A percentile compares a stretch with the other conserved stretches of the same genome.
Evolutionary conservation across 176 grass and related monocot species (phyloP).

Genomic region (Lolium rigidum): DNA sequence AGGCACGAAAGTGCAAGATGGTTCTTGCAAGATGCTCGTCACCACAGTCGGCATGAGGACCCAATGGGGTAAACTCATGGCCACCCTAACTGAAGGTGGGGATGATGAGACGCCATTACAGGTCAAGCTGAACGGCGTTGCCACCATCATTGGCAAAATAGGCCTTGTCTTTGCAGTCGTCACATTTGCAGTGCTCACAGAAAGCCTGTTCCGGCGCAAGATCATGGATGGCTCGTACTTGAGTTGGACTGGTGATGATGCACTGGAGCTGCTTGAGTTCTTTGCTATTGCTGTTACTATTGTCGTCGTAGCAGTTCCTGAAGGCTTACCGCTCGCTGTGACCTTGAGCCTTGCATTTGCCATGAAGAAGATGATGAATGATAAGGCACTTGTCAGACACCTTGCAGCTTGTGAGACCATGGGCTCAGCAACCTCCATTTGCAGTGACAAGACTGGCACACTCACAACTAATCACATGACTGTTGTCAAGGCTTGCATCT

Average conservation of each 20-base stretch:
- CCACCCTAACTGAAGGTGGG: constrained; percentile 87
- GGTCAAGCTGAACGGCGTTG: constrained; percentile 93
- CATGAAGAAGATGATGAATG: constrained; percentile 99
- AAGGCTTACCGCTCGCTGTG: constrained; percentile 89
- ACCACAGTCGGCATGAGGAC: constrained; percentile 91
- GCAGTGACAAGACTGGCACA: constrained; percentile 97
- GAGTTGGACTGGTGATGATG: constrained; percentile 86
- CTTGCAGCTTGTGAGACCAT: constrained; percentile 97
- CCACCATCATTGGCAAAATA: constrained; percentile 94
- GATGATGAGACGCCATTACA: constrained; percentile 96
- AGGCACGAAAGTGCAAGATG: constrained; percentile 93
- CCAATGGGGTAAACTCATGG: constrained; percentile 97
- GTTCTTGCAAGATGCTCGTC: constrained; percentile 93
- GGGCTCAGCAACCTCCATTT: constrained; percentile 90
- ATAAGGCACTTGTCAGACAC: constrained; percentile 89
- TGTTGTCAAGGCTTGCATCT: constrained; percentile 91
- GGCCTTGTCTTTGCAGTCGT: constrained; percentile 84
- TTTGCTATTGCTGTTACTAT: constrained; percentile 95
- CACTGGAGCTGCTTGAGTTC: constrained; percentile 82
- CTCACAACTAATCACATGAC: constrained; percentile 96
- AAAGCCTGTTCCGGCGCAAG: constrained; percentile 73
- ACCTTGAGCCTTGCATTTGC: constrained; percentile 97
- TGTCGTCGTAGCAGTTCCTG: constrained; percentile 89
- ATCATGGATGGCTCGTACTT: constrained; percentile 62
- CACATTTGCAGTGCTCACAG: constrained; percentile 87